Evolutionary conservation across 495 filamentous ascomycete genomes (phyloP).

Genomic region (Hypoxylon lienhwacheense): DNA sequence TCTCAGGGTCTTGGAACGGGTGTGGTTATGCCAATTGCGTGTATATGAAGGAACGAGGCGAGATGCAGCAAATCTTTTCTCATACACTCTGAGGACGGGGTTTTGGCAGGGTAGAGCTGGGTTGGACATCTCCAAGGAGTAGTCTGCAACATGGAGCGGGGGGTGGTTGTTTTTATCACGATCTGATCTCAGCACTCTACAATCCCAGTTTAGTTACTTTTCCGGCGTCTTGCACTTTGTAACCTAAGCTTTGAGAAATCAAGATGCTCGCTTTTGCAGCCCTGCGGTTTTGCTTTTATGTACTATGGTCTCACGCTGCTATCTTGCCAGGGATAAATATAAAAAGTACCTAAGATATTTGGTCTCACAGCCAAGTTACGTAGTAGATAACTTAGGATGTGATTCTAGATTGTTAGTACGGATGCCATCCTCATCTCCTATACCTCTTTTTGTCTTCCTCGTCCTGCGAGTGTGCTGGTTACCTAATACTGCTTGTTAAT

Average conservation of each 20-base stretch:
- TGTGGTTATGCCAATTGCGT: slow-evolving; percentile 2
- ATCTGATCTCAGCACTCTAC: slow-evolving; percentile 19
- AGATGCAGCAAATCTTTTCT: slow-evolving; percentile 33
- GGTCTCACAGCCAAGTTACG: too few relatives aligned
- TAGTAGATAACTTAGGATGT: too few relatives aligned
- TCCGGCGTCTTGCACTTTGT: slow-evolving; percentile 16
- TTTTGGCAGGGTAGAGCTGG: slow-evolving; percentile 23
- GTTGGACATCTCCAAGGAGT: slow-evolving; percentile 29
- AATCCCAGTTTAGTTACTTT: slow-evolving; percentile 18
- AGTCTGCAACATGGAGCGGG: slow-evolving; percentile 18
- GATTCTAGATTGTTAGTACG: too few relatives aligned
- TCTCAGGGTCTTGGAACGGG: not conserved
- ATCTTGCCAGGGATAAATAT: too few relatives aligned
- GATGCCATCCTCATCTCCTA: too few relatives aligned
- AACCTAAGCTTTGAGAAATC: slow-evolving; percentile 9
- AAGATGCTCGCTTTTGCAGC: not conserved
- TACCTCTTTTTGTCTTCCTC: too few relatives aligned
- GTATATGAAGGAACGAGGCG: slow-evolving; percentile 32
- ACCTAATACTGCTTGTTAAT: too few relatives aligned
- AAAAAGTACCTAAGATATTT: too few relatives aligned
- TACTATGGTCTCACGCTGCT: not conserved
- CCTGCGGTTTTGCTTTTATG: slow-evolving; percentile 3
- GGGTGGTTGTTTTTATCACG: slow-evolving; percentile 15
- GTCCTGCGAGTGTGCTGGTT: too few relatives aligned
- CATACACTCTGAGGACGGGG: slow-evolving; percentile 30